phyloP scores from a whole-genome alignment of 352 stramenopile genomes.

The Plasmopara viticola region DNA sequence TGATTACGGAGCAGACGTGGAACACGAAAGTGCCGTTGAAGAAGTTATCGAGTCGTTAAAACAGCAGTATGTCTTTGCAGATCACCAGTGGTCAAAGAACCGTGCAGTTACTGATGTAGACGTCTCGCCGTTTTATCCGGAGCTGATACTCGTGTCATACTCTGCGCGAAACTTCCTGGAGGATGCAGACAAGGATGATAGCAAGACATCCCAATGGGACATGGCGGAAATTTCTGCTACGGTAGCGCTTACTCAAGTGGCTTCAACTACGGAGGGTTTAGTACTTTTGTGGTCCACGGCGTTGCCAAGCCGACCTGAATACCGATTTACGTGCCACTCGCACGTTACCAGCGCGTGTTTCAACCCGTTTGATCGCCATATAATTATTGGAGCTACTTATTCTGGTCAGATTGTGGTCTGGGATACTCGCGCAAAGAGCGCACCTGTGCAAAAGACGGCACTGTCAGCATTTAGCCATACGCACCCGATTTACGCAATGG shows the following conservation, averaged over 20 bases:
- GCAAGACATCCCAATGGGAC: constrained; percentile 54
- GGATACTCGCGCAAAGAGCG: constrained; percentile 77
- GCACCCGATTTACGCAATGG: constrained; percentile 85
- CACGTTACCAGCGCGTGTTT: constrained; percentile 84
- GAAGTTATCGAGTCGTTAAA: constrained; percentile 65
- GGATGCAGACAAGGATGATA: constrained; percentile 58
- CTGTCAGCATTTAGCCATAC: constrained; percentile 78
- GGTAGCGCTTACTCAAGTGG: constrained; percentile 46
- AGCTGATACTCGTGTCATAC: constrained; percentile 67
- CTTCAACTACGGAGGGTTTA: constrained; percentile 64
- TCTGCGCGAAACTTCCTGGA: constrained; percentile 65
- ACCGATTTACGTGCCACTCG: constrained; percentile 83
- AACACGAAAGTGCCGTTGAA: constrained; percentile 47
- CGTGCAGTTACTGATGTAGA: constrained; percentile 80
- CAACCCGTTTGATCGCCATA: constrained; percentile 80
- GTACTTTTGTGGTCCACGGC: constrained; percentile 83
- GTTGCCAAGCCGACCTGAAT: constrained; percentile 72
- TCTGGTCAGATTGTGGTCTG: constrained; percentile 83
- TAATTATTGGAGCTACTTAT: constrained; percentile 83
- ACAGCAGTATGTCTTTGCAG: constrained; percentile 59
- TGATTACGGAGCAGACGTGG: constrained; percentile 72
- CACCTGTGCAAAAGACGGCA: constrained; percentile 79
- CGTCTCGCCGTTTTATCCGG: constrained; percentile 76
- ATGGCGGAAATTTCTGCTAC: constrained; percentile 54
- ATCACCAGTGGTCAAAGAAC: constrained; percentile 78